A percentile compares a stretch with the other conserved stretches of the same genome.
phyloP scores from a whole-genome alignment of 352 stramenopile species.

The Globisporangium nagaii region DNA sequence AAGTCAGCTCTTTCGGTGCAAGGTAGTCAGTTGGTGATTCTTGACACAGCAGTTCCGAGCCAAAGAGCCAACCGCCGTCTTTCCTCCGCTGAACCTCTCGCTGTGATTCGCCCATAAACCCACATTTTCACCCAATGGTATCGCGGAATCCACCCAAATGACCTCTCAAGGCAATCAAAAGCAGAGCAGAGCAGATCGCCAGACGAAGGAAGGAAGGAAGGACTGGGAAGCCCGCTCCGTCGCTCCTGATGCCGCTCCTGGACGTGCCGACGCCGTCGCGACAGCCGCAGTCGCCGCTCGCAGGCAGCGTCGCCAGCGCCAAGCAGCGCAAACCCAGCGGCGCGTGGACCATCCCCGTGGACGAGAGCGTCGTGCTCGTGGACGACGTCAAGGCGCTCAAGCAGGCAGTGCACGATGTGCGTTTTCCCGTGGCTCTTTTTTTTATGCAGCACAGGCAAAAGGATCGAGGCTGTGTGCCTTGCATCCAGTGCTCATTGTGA shows the following conservation, averaged over 20 bases:
- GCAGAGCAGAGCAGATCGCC: too few relatives aligned
- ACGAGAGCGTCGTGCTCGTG: slow-evolving; percentile 22
- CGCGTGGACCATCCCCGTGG: slow-evolving; percentile 6
- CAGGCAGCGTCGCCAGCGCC: background rate
- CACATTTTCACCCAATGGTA: too few relatives aligned
- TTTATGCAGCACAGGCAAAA: background rate
- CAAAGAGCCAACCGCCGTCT: too few relatives aligned
- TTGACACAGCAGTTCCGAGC: too few relatives aligned
- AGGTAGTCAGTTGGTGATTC: too few relatives aligned
- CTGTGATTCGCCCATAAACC: too few relatives aligned
- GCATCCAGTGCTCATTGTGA: background rate
- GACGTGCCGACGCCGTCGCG: background rate
- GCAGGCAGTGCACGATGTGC: slow-evolving; percentile 53
- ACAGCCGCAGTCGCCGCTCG: background rate
- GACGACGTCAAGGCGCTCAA: slow-evolving; percentile 60
- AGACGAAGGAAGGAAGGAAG: too few relatives aligned
- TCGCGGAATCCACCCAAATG: too few relatives aligned
- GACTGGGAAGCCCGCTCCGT: too few relatives aligned
- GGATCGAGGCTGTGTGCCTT: background rate
- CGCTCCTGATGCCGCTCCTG: background rate
- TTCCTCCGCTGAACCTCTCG: too few relatives aligned
- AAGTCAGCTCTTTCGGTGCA: too few relatives aligned
- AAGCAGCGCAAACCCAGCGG: background rate
- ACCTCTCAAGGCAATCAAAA: too few relatives aligned
- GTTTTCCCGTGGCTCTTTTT: background rate